Percentiles rank a stretch among this genome's conserved stretches.
Conservation (phyloP, 768 basidiomycete genomes). For the Podaxis carcinomalis region DNA sequence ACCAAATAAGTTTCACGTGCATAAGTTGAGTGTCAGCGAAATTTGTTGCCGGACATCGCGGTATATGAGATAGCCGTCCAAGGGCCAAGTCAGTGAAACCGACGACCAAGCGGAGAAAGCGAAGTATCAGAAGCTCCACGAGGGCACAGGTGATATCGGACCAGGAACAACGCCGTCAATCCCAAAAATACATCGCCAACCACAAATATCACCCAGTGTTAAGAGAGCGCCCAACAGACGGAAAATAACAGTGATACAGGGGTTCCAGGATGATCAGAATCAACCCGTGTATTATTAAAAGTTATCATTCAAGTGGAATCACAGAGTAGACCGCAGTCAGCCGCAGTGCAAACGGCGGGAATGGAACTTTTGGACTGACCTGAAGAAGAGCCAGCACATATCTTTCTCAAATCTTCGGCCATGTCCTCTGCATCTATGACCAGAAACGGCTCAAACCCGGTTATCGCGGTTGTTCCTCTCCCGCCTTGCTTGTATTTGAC, state of each 20-base stretch:
- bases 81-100: background rate
- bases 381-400: constrained; percentile 78
- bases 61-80: background rate
- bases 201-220: background rate
- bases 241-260: background rate
- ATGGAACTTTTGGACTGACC: constrained; percentile 34
- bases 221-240: background rate
- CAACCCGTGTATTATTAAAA: background rate
- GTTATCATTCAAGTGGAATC: background rate
- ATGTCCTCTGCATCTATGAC: constrained; percentile 63
- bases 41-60: background rate
- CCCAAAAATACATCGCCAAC: background rate
- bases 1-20: background rate
- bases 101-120: background rate
- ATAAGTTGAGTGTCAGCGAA: background rate
- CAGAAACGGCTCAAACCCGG: constrained; percentile 76
- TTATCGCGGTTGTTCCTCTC: constrained; percentile 71
- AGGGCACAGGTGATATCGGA: background rate
- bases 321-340: background rate
- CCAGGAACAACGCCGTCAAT: background rate
- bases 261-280: background rate
- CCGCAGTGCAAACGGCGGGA: background rate
- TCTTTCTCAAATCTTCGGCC: constrained; percentile 71
- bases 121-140: background rate
- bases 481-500: constrained; percentile 70